A percentile compares a stretch with the other conserved stretches of the same genome.
Evolutionary conservation across 2,329 filamentous ascomycete species (phyloP).

Genomic region (Verticillium tricorpus): DNA sequence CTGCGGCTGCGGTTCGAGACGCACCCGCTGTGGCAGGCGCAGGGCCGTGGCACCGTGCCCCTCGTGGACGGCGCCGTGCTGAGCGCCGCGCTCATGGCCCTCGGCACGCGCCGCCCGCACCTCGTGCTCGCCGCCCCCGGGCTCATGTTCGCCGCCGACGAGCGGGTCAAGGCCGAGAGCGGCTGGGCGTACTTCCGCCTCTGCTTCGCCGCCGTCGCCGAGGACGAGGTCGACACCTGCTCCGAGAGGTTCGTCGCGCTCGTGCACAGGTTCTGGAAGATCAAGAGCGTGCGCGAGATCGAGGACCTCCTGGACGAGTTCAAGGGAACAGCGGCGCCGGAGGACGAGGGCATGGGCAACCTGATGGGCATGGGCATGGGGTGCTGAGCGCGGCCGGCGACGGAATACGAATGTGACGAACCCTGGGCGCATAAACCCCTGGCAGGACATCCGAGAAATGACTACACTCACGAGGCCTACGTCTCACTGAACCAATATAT

Average conservation of each 20-base stretch:
- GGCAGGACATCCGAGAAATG: no score
- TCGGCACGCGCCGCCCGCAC: constrained; percentile 64
- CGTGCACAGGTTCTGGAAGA: constrained; percentile 70
- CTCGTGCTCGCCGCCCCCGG: constrained; percentile 69
- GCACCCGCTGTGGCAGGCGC: constrained; percentile 61
- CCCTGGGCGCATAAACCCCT: not conserved
- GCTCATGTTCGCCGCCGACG: constrained; percentile 65
- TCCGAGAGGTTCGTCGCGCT: constrained; percentile 64
- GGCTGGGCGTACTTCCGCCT: constrained; percentile 72
- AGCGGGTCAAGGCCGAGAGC: constrained; percentile 49
- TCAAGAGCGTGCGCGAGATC: constrained; percentile 62
- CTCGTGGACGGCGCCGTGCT: constrained; percentile 53
- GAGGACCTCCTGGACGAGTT: constrained; percentile 52
- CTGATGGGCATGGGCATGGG: constrained; percentile 22
- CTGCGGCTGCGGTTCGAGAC: constrained; percentile 64
- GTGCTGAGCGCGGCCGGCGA: constrained; percentile 15
- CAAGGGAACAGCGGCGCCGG: constrained; percentile 11
- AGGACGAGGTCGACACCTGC: constrained; percentile 60
- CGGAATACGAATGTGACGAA: not conserved
- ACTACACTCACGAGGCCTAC: no score
- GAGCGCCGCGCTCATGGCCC: constrained; percentile 63
- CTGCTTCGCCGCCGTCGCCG: constrained; percentile 80
- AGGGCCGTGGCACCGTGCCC: constrained; percentile 21
- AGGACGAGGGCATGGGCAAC: constrained; percentile 20
- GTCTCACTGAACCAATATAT: no score